Evolutionary conservation across 2,329 filamentous ascomycete species (phyloP).

Genomic region (Trichoderma oligosporum): DNA sequence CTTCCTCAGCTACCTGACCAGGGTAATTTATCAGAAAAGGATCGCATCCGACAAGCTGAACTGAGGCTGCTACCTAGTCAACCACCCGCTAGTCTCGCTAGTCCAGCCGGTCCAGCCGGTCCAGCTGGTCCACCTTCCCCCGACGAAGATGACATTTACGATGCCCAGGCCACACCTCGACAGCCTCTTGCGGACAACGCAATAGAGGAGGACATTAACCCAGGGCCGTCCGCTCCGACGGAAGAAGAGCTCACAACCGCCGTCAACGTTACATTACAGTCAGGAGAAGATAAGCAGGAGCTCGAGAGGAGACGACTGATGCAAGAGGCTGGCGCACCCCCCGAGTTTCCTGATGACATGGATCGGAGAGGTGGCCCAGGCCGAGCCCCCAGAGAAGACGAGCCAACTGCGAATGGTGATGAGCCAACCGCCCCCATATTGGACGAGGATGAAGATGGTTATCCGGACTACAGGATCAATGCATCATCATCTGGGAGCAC

Average conservation of each 20-base stretch:
- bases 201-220: conserved; percentile 21
- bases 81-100: conserved; percentile 38
- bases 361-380: conserved; percentile 35
- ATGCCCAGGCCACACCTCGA: conserved; percentile 41
- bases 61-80: conserved; percentile 75
- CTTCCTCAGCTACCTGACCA: conserved; percentile 56
- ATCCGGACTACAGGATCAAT: conserved; percentile 32
- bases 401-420: conserved; percentile 23
- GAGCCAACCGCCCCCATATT: conserved; percentile 57
- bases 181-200: conserved; percentile 21
- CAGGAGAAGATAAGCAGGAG: conserved; percentile 72
- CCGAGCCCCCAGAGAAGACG: conserved; percentile 26
- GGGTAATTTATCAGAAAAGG: conserved; percentile 71
- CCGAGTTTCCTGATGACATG: conserved; percentile 53
- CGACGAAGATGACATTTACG: conserved; percentile 51
- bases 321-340: conserved; percentile 60
- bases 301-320: conserved; percentile 64
- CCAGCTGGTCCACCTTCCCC: conserved; percentile 30
- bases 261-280: background rate
- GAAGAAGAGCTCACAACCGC: conserved; percentile 40
- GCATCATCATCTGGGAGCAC: conserved; percentile 25
- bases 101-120: no score
- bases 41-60: conserved; percentile 73
- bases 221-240: conserved; percentile 43
- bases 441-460: conserved; percentile 52